These are phyloP conservation scores for Withania somnifera DNA, from an alignment of 305 asterid species.

Conservation along the genomic window DNA sequence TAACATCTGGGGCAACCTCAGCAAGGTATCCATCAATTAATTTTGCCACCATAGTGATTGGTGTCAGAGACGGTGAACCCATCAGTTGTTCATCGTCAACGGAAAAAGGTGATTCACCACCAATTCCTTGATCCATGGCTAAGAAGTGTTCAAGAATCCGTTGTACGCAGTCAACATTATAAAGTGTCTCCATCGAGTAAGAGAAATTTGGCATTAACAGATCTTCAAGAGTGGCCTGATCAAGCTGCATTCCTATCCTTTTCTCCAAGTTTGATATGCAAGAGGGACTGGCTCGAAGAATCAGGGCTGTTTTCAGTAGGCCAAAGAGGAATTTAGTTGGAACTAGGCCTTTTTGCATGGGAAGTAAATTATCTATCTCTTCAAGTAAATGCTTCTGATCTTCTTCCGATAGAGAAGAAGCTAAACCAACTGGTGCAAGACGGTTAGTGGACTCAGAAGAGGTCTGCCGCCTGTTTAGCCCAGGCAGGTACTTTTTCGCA, in stretches of 20 bases:
- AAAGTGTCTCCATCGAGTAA: conserved; percentile 86
- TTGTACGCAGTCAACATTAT: conserved; percentile 78
- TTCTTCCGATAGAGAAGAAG: conserved; percentile 51
- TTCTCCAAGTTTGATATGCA: conserved; percentile 62
- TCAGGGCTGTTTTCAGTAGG: conserved; percentile 69
- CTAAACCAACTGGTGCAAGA: conserved; percentile 25
- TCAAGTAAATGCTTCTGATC: conserved; percentile 75
- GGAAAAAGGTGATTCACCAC: conserved; percentile 67
- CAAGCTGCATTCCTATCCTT: conserved; percentile 92
- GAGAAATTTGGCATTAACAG: conserved; percentile 77
- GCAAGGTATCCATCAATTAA: conserved; percentile 93
- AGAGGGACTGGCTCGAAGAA: conserved; percentile 48
- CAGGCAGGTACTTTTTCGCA: conserved; percentile 73
- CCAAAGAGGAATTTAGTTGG: conserved; percentile 68
- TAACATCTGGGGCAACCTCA: conserved; percentile 91
- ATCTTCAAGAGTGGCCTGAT: conserved; percentile 89
- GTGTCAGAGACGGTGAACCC: conserved; percentile 82
- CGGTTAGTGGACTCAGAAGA: conserved; percentile 43
- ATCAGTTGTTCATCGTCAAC: conserved; percentile 60
- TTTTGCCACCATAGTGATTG: conserved; percentile 91
- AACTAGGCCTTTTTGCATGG: conserved; percentile 70
- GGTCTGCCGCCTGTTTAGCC: conserved; percentile 57
- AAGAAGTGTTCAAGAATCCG: conserved; percentile 81
- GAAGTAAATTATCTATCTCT: conserved; percentile 68
- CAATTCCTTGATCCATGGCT: conserved; percentile 62